Base-by-base conservation (phyloP, 768 basidiomycete species). In the Leccinellum luteum region DNA sequence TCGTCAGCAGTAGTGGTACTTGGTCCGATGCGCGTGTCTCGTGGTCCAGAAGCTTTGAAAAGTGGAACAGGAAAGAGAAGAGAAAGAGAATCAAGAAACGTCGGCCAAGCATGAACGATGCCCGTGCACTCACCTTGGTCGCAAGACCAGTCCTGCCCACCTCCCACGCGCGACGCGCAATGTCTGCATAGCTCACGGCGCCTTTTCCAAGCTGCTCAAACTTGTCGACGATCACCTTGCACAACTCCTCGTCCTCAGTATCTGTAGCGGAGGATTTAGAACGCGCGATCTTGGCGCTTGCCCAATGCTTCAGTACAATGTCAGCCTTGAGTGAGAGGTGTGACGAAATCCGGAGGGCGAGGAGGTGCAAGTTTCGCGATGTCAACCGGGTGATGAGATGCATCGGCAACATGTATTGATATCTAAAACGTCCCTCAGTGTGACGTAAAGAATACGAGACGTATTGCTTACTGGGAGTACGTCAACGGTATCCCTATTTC, bases 401-500 rank as follows among this genome's bases (percentile, higher is more conserved):
- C 19, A 88, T 78, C 0, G 94, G 90, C 0, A 93, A 92, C 21
- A 86, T 80, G 52, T 92, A 81, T 60, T 82, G 85, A 67, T 93
- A 96, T 76, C 94, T 97, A 65, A 21, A 25, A 54, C 50, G 49
- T 52, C 27, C 41, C 58, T 58, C 58, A 52, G 57, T 27, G 31
- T 2, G 13, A n/a, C 34, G 13, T 49, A 10, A 17, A 53, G 60
- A 47, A 52, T 8, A 44, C 0, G 25, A 21, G 0, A 53, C 14
- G 1, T 2, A 6, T 51, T 9, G 71, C 89, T 61, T 68, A 97
- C 94, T 98, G 90, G 1, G 87, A 81, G 73, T 92, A 92, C 2
- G 94, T 96, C 31, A 99, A 77, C 4, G 96, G 94, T 44, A 98
- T 89, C 0, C 95, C 96, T 45, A 98, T 88, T 64, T 96, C 92